Percentiles rank a stretch among this genome's conserved stretches.
These are phyloP conservation scores for Penicillium sp. DNA, from an alignment of 2,329 filamentous ascomycete species.

Conservation along the genomic window DNA sequence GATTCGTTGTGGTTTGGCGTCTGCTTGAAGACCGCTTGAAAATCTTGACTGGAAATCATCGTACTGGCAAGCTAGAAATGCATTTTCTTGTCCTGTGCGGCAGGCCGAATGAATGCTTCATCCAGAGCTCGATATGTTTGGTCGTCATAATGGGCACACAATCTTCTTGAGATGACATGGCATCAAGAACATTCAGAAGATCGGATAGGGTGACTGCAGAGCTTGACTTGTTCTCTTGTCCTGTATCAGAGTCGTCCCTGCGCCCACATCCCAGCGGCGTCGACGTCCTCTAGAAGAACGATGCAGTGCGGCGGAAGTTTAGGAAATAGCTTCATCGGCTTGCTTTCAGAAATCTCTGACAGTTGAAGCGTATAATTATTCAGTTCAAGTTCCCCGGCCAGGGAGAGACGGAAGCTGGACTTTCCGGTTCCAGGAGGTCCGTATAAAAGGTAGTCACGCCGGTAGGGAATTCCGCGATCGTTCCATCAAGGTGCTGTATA, in stretches of 20 bases:
- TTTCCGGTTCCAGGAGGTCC: no score
- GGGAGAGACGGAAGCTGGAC: no score
- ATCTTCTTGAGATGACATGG: conserved; percentile 69
- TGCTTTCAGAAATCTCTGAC: conserved; percentile 71
- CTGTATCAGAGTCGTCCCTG: conserved; percentile 5
- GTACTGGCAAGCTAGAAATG: conserved; percentile 41
- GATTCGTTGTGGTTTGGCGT: conserved; percentile 7
- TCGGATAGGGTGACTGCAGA: conserved; percentile 55
- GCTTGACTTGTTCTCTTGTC: conserved; percentile 9
- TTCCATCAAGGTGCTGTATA: no score
- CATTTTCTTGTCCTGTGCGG: conserved; percentile 61
- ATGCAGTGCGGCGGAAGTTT: conserved; percentile 67
- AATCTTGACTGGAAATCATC: conserved; percentile 23
- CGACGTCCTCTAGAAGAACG: conserved; percentile 71
- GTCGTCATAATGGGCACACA: conserved; percentile 75
- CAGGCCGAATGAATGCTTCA: conserved; percentile 63
- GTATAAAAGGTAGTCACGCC: no score
- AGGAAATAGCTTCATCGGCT: conserved; percentile 66
- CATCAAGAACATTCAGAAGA: conserved; percentile 74
- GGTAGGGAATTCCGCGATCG: no score
- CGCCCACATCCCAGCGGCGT: conserved; percentile 50
- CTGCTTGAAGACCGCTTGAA: conserved; percentile 16
- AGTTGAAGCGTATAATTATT: conserved; percentile 46
- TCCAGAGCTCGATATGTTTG: conserved; percentile 66
- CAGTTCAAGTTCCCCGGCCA: conserved; percentile 55